A percentile compares a stretch with the other conserved stretches of the same genome.
Conservation (phyloP, 495 filamentous ascomycete species). For the Lophiotrema nucula region DNA sequence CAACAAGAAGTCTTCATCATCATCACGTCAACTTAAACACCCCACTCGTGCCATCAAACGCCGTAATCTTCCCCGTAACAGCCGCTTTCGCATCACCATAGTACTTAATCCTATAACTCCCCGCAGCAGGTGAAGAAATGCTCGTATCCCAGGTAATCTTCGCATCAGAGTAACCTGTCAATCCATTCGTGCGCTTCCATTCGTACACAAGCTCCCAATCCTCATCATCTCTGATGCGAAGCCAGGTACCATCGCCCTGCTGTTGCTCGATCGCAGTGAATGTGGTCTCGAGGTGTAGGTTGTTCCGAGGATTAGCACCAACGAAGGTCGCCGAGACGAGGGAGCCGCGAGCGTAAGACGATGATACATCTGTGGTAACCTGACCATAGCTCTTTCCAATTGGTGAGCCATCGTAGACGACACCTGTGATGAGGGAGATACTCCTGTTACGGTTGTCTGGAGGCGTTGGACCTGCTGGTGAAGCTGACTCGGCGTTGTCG, state of each 20-base stretch:
- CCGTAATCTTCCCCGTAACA: constrained; percentile 60
- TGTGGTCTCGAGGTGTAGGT: constrained; percentile 73
- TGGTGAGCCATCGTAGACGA: constrained; percentile 71
- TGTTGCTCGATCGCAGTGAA: constrained; percentile 76
- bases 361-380: constrained; percentile 57
- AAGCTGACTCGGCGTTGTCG: constrained; percentile 39
- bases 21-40: constrained; percentile 55
- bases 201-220: constrained; percentile 80
- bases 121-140: constrained; percentile 39
- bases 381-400: constrained; percentile 77
- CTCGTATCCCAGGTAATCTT: constrained; percentile 70
- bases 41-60: constrained; percentile 74
- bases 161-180: constrained; percentile 78
- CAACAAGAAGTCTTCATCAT: no score
- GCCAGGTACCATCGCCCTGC: constrained; percentile 57
- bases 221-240: constrained; percentile 63
- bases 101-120: constrained; percentile 78
- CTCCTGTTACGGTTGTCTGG: constrained; percentile 80
- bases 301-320: constrained; percentile 87
- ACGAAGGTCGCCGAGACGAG: constrained; percentile 68
- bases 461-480: constrained; percentile 61
- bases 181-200: constrained; percentile 71
- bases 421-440: constrained; percentile 75
- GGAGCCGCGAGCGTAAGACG: constrained; percentile 57
- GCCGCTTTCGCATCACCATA: constrained; percentile 78